Percentiles rank a stretch among this genome's conserved stretches.
Evolutionary conservation across 1,284 basidiomycete species (phyloP).

Genomic region (Stygiomarasmius scandens): DNA sequence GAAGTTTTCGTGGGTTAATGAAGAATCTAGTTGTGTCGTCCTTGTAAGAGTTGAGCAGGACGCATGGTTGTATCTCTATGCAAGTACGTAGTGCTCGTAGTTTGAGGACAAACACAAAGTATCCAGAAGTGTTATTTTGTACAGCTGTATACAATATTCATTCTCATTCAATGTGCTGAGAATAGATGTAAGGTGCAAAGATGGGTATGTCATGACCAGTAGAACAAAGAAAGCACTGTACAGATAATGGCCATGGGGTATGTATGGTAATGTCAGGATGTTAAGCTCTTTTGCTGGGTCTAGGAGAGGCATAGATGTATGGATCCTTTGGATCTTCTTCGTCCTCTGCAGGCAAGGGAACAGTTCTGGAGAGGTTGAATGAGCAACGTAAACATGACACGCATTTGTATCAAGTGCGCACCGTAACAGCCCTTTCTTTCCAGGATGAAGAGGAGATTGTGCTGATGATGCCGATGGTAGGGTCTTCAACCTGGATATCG

Average conservation of each 20-base stretch:
- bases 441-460: not conserved
- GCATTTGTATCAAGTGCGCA: not conserved
- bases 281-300: no score
- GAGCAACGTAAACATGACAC: not conserved
- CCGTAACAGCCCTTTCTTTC: not conserved
- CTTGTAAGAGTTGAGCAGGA: constrained; percentile 57
- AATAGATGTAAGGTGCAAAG: no score
- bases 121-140: no score
- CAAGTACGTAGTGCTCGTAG: constrained; percentile 49
- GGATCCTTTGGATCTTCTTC: not conserved
- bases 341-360: not conserved
- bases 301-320: not conserved
- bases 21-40: constrained; percentile 42
- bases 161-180: no score
- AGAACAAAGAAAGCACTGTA: no score
- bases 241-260: no score
- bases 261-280: no score
- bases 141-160: no score
- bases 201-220: no score
- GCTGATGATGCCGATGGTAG: not conserved
- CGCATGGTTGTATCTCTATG: not conserved
- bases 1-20: constrained; percentile 42
- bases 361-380: not conserved
- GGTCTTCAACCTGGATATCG: not conserved
- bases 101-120: constrained; percentile 56